Evolutionary conservation across 176 grass and related monocot genomes (phyloP).

Genomic region (Secale cereale): DNA sequence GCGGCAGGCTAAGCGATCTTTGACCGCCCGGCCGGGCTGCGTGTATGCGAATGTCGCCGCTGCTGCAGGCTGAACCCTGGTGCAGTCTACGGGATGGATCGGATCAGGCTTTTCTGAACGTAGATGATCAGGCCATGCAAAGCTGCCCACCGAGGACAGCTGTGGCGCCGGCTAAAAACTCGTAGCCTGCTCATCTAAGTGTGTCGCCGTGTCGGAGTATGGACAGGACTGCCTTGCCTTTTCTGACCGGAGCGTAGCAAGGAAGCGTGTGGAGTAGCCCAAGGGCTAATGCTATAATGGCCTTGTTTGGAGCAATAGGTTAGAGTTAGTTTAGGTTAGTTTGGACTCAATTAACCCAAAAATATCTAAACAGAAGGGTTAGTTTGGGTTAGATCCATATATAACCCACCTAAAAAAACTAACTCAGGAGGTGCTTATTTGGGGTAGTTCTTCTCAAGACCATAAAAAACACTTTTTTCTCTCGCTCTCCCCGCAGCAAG

Average conservation of each 20-base stretch:
- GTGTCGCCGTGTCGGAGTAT: neutral
- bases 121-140: neutral
- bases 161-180: neutral
- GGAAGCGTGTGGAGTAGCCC: neutral
- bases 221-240: neutral
- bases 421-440: no score
- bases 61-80: neutral
- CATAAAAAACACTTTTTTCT: no score
- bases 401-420: no score
- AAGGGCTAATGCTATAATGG: neutral
- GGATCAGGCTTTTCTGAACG: conserved; percentile 32
- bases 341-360: no score
- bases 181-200: neutral
- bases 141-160: conserved; percentile 1
- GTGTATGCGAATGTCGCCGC: neutral
- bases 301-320: no score
- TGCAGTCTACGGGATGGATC: conserved; percentile 22
- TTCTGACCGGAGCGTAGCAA: neutral
- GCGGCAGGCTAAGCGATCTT: conserved; percentile 29
- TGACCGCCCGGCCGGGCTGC: conserved; percentile 13
- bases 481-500: no score
- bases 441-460: no score
- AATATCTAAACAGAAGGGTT: no score
- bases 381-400: no score
- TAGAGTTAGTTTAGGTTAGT: no score